phyloP scores from a whole-genome alignment of 2,329 filamentous ascomycete species.

The Ceratocystis colombiana region DNA sequence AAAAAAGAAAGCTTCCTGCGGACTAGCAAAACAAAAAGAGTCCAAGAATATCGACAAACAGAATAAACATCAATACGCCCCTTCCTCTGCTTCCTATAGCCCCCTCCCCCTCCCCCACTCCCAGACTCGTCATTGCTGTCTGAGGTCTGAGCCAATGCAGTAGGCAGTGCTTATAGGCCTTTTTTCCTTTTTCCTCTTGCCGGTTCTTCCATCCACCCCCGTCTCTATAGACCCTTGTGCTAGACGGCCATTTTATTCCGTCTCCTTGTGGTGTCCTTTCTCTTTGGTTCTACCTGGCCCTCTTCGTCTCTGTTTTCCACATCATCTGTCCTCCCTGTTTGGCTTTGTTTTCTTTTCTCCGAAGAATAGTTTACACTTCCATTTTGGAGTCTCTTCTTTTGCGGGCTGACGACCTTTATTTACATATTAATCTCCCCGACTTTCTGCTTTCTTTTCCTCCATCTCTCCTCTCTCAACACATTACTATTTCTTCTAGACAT shows the following conservation, averaged over 20 bases:
- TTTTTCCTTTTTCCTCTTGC: background rate
- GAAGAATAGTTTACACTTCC: background rate
- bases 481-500: background rate
- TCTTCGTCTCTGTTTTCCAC: background rate
- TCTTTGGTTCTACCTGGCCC: background rate
- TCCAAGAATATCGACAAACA: slow-evolving; percentile 11
- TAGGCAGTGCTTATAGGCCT: background rate
- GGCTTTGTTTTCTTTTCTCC: background rate
- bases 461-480: slow-evolving; percentile 2
- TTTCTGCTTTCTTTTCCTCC: slow-evolving; percentile 1
- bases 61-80: slow-evolving; percentile 6
- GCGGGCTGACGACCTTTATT: background rate
- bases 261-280: background rate
- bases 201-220: background rate
- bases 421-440: slow-evolving; percentile 1
- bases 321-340: background rate
- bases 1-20: background rate
- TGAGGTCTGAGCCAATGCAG: slow-evolving; percentile 5
- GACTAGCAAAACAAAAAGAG: background rate
- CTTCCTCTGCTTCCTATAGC: background rate
- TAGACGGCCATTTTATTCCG: background rate
- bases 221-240: background rate
- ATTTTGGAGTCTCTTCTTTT: background rate
- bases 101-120: background rate
- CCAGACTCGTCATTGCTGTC: slow-evolving; percentile 11